phyloP scores from a whole-genome alignment of 2,329 filamentous ascomycete genomes.

The Fusarium albidum region DNA sequence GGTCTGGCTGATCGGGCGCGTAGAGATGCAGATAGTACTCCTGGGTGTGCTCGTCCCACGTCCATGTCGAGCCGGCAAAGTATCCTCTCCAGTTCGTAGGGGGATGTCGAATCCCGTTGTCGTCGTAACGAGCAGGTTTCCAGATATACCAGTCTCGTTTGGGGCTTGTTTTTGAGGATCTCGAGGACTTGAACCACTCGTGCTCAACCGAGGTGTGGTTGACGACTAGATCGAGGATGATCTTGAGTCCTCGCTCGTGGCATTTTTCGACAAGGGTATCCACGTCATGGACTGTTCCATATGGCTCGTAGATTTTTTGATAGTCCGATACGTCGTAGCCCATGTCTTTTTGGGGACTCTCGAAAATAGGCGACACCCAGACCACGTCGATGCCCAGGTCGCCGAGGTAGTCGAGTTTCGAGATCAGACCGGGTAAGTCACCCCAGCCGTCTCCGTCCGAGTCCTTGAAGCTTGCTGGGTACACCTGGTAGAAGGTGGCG shows the following conservation, averaged over 20 bases:
- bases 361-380: slow-evolving; percentile 63
- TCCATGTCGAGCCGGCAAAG: slow-evolving; percentile 60
- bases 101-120: slow-evolving; percentile 60
- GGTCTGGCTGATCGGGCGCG: slow-evolving; percentile 74
- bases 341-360: slow-evolving; percentile 72
- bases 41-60: slow-evolving; percentile 58
- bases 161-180: slow-evolving; percentile 56
- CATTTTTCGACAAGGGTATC: slow-evolving; percentile 68
- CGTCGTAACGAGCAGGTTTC: slow-evolving; percentile 63
- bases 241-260: slow-evolving; percentile 68
- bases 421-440: slow-evolving; percentile 70
- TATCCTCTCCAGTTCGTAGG: slow-evolving; percentile 66
- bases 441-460: slow-evolving; percentile 69
- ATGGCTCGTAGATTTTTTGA: slow-evolving; percentile 69
- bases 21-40: slow-evolving; percentile 71
- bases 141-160: slow-evolving; percentile 74
- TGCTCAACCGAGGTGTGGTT: slow-evolving; percentile 71
- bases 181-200: slow-evolving; percentile 65
- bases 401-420: slow-evolving; percentile 70
- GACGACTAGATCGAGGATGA: slow-evolving; percentile 77
- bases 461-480: slow-evolving; percentile 66
- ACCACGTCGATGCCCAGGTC: slow-evolving; percentile 69
- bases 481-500: slow-evolving; percentile 60
- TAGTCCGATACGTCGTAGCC: slow-evolving; percentile 79
- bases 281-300: slow-evolving; percentile 73